Conservation (phyloP, 495 filamentous ascomycete genomes). For the Endocarpon pusillum region DNA sequence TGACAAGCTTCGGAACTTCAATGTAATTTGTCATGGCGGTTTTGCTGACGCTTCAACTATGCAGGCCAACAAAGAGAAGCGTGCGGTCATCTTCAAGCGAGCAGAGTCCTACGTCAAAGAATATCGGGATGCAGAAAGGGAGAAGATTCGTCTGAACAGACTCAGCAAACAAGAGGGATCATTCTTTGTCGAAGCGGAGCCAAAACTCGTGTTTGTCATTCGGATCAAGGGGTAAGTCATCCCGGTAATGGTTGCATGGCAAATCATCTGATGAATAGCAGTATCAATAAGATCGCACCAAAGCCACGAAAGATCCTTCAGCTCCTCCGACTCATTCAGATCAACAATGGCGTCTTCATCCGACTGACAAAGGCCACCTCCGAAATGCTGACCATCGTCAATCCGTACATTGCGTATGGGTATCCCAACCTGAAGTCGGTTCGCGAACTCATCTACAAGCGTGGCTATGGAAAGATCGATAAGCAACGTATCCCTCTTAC, state of each 20-base stretch:
- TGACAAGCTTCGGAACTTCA: slow-evolving; percentile 19
- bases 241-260: slow-evolving; percentile 4
- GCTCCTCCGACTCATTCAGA: slow-evolving; percentile 96
- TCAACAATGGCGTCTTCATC: slow-evolving; percentile 99
- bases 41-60: slow-evolving; percentile 24
- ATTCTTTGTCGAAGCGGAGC: slow-evolving; percentile 85
- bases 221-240: slow-evolving; percentile 83
- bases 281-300: slow-evolving; percentile 99
- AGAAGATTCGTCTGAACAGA: slow-evolving; percentile 87
- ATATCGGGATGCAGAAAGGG: slow-evolving; percentile 94
- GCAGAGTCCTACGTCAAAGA: slow-evolving; percentile 99
- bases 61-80: slow-evolving; percentile 94
- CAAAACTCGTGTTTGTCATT: slow-evolving; percentile 94
- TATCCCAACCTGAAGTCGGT: slow-evolving; percentile 98
- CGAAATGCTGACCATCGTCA: slow-evolving; percentile 95
- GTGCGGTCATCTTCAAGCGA: slow-evolving; percentile 95
- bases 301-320: slow-evolving; percentile 99
- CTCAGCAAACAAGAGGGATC: slow-evolving; percentile 79
- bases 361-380: slow-evolving; percentile 92
- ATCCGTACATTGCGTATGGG: slow-evolving; percentile 96
- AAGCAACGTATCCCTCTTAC: slow-evolving; percentile 91
- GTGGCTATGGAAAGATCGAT: slow-evolving; percentile 93
- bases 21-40: no score
- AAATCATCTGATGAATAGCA: slow-evolving; percentile 15
- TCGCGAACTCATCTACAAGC: slow-evolving; percentile 99